Base-by-base conservation (phyloP, 306 rosid genomes). In the Luffa acutangula region DNA sequence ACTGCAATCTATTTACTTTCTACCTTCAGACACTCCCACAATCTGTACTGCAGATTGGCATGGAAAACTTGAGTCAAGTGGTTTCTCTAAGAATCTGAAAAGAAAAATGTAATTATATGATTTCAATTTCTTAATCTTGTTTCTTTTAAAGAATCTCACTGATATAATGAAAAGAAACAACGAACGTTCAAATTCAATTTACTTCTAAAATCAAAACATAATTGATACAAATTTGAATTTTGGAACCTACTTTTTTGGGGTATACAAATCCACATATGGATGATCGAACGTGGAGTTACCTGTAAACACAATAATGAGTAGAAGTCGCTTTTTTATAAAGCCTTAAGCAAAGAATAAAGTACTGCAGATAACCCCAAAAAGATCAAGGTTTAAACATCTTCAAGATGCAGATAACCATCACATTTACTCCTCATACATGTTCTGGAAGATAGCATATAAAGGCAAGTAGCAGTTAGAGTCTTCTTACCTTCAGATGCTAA, bases 401-500 rank as follows among this genome's bases (percentile, higher is more conserved):
- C 59, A 7, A 73, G 42, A 73, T 48, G 33, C 7, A 33, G 31
- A 73, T 31, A 73, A 15, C 45, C 78, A 6, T 21, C 33, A 72
- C 41, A 21, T 10, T 14, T 72, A 48, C 7, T 17, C 51, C 74
- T 72, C 54, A 4, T 25, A 14, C 59, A 72, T 72, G 31, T 46
- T 48, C 54, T 25, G 41, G 0, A 25, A 45, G 13, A 67, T 17
- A 65, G 48, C 45, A 34, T 67, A 67, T 17, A 36, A 37, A 67
- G 31, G 21, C 62, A 51, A n/a, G 78, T 13, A 62, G 42, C 25
- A 74, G 34, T 15, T 25, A 17, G 12, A 51, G 62, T 43, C 56
- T 36, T n/a, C 76, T 31, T 14, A 94, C 98, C 94, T 91, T 87
- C 87, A 56, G 88, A 91, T 84, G 96, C 96, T 80, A 92, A 83